A percentile compares a stretch with the other conserved stretches of the same genome.
Conservation (phyloP, 805 yeast species). For the Lachancea mirantina region DNA sequence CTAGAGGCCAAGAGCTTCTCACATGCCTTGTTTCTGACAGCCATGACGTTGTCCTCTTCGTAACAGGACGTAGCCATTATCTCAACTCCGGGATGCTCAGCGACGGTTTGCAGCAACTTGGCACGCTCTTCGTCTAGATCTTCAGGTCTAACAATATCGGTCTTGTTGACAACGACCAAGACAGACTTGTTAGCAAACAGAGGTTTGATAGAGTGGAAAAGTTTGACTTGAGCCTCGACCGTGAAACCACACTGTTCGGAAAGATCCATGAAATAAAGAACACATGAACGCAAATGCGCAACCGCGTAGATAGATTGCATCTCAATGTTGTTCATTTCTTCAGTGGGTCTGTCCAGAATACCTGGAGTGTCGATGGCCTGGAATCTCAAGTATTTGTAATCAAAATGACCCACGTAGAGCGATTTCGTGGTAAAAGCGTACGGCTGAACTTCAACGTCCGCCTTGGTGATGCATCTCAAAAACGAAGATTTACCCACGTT, state of each 20-base stretch:
- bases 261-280: conserved; percentile 94
- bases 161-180: conserved; percentile 89
- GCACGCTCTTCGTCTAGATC: conserved; percentile 75
- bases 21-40: conserved; percentile 93
- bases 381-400: conserved; percentile 93
- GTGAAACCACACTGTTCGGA: conserved; percentile 99
- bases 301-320: conserved; percentile 99
- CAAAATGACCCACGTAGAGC: conserved; percentile 96
- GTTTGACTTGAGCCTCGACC: conserved; percentile 92
- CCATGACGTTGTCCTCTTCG: conserved; percentile 91
- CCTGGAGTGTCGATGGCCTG: conserved; percentile 99
- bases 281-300: conserved; percentile 96
- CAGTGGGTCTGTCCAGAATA: conserved; percentile 96
- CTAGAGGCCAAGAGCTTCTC: conserved; percentile 92
- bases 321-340: conserved; percentile 98
- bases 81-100: conserved; percentile 73
- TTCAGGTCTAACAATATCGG: conserved; percentile 80
- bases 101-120: conserved; percentile 58
- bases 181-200: conserved; percentile 95
- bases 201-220: conserved; percentile 95
- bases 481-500: conserved; percentile 98
- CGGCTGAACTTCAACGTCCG: conserved; percentile 98
- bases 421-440: conserved; percentile 99
- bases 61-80: conserved; percentile 89
- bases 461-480: conserved; percentile 86